Evolutionary conservation across 495 filamentous ascomycete species (phyloP).

Genomic region (Geoglossum glabrum): DNA sequence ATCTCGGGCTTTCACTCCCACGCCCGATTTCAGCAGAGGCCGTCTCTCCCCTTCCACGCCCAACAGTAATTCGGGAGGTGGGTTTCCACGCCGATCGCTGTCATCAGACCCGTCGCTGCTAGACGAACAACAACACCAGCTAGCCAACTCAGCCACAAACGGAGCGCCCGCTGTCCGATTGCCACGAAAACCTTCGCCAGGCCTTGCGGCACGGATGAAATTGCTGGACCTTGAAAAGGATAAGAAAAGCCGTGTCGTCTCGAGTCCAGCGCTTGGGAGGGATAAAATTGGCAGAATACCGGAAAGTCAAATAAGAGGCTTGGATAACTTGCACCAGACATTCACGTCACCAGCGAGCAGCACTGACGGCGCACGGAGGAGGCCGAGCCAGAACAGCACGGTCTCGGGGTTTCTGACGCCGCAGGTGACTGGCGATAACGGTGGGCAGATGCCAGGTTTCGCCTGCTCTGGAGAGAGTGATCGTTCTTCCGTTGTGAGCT

Average conservation of each 20-base stretch:
- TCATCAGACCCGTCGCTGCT: neutral
- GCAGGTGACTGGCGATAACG: neutral
- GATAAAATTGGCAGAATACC: conserved; percentile 44
- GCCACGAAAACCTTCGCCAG: conserved; percentile 43
- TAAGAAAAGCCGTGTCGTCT: neutral
- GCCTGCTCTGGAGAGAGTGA: neutral
- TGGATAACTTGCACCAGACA: conserved; percentile 40
- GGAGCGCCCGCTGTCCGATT: conserved; percentile 9
- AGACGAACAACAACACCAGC: neutral
- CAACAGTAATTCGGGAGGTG: neutral
- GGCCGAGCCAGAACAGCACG: conserved; percentile 27
- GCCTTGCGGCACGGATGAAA: conserved; percentile 58
- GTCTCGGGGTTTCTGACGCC: neutral
- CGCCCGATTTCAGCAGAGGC: neutral
- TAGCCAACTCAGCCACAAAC: neutral
- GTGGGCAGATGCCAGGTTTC: neutral
- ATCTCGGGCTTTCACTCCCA: neutral
- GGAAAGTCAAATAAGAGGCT: conserved; percentile 47
- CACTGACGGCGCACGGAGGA: conserved; percentile 40
- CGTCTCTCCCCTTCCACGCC: neutral
- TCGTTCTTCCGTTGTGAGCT: neutral
- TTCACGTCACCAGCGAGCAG: conserved; percentile 30
- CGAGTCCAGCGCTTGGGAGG: neutral
- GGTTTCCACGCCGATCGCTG: neutral
- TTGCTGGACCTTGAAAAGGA: conserved; percentile 41